A percentile compares a stretch with the other conserved stretches of the same genome.
Conservation (phyloP, 148 eudicot species). For the Vaccinium vitisidaea region DNA sequence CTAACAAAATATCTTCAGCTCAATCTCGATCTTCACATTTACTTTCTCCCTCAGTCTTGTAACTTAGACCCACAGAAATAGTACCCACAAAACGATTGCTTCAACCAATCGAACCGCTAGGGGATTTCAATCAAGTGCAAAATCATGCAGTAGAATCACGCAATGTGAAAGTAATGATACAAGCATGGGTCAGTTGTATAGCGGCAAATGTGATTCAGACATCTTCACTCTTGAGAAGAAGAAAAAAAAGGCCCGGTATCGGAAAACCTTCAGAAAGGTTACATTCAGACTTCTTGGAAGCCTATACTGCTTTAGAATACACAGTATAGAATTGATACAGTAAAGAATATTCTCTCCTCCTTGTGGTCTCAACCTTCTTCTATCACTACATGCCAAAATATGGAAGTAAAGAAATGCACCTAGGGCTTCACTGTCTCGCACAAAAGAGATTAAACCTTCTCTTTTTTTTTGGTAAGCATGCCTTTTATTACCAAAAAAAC, state of each 20-base stretch:
- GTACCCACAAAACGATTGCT: not conserved
- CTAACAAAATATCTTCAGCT: not conserved
- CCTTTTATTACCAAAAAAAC: not conserved
- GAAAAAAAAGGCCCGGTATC: not conserved
- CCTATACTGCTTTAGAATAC: not conserved
- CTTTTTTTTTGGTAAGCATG: not conserved
- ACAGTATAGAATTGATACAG: not conserved
- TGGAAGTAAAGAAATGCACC: not conserved
- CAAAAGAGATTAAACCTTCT: not conserved
- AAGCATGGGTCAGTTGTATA: not conserved
- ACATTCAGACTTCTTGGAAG: not conserved
- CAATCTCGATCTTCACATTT: not conserved
- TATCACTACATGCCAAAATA: not conserved
- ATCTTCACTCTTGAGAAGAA: not conserved
- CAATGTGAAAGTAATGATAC: not conserved
- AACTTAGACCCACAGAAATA: not conserved
- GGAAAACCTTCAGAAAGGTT: not conserved
- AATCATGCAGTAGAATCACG: not conserved
- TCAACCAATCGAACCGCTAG: not conserved
- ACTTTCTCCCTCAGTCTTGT: not conserved
- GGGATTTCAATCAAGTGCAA: not conserved
- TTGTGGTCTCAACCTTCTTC: not conserved
- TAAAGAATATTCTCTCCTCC: not conserved
- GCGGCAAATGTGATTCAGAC: not conserved
- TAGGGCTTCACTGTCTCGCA: not conserved